Evolutionary conservation across 768 basidiomycete genomes (phyloP).

Genomic region (Cantharellus cinnabarinus): DNA sequence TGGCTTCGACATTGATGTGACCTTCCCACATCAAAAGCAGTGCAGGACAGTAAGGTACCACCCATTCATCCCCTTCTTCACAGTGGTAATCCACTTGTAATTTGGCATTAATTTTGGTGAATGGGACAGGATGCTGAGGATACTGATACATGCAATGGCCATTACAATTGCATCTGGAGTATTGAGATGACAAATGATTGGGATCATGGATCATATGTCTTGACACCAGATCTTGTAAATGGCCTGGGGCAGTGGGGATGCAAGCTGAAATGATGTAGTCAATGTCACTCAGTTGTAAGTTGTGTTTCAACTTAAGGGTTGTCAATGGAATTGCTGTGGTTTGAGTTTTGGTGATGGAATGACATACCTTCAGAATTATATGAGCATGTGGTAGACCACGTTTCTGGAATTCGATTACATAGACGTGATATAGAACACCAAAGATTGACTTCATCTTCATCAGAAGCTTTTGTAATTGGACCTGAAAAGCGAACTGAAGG

Average conservation of each 20-base stretch:
- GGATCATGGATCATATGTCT: neutral
- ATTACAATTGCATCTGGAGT: neutral
- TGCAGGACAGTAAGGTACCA: slow-evolving; percentile 1
- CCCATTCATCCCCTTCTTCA: neutral
- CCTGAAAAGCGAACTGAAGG: too few species aligned
- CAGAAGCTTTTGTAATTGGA: neutral
- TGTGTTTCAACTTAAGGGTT: slow-evolving; percentile 10
- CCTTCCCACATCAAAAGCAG: slow-evolving; percentile 5
- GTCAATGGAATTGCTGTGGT: slow-evolving; percentile 9
- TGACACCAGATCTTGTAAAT: neutral
- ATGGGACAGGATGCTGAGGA: slow-evolving; percentile 9
- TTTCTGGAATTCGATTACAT: slow-evolving; percentile 25
- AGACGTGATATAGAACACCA: slow-evolving; percentile 15
- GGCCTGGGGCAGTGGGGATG: slow-evolving; percentile 14
- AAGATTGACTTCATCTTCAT: neutral
- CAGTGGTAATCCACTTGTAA: slow-evolving; percentile 11
- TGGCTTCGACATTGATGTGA: slow-evolving; percentile 8
- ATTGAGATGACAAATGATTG: neutral
- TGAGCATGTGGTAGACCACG: slow-evolving; percentile 24
- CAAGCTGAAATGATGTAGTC: slow-evolving; percentile 19
- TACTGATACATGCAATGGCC: slow-evolving; percentile 1
- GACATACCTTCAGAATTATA: slow-evolving; percentile 13
- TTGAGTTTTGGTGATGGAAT: slow-evolving; percentile 4
- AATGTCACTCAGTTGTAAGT: slow-evolving; percentile 12
- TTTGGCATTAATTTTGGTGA: slow-evolving; percentile 14